These are phyloP conservation scores for Rhynchospora tenuis DNA, from an alignment of 176 grass and related monocot genomes.

Conservation along the genomic window DNA sequence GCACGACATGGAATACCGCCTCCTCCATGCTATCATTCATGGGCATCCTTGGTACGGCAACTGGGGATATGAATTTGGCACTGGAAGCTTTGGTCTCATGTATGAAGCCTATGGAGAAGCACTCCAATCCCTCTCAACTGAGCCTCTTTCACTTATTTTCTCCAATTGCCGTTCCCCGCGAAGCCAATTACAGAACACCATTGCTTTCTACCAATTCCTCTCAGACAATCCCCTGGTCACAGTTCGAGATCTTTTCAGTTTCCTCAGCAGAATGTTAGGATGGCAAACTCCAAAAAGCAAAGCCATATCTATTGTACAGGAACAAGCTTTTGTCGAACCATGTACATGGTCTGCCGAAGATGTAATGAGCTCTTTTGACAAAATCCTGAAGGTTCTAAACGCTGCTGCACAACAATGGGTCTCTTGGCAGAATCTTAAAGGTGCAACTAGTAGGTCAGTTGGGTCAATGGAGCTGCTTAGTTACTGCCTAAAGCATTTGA, in stretches of 20 bases:
- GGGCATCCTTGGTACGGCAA: conserved; percentile 59
- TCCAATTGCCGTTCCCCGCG: conserved; percentile 23
- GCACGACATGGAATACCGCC: conserved; percentile 38
- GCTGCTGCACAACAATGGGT: conserved; percentile 41
- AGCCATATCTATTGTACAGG: conserved; percentile 1
- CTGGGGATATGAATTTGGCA: conserved; percentile 67
- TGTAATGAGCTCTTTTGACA: conserved; percentile 25
- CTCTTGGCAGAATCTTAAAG: conserved; percentile 36
- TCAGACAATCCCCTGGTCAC: conserved; percentile 33
- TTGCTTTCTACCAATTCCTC: conserved; percentile 50
- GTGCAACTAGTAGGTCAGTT: conserved; percentile 26
- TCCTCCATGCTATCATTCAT: conserved; percentile 40
- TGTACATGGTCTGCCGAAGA: conserved; percentile 38
- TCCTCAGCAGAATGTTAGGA: conserved; percentile 24
- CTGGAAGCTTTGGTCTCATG: conserved; percentile 61
- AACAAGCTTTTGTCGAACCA: conserved; percentile 6
- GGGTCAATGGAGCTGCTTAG: conserved; percentile 38
- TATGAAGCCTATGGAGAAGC: conserved; percentile 40
- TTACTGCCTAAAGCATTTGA: conserved; percentile 44
- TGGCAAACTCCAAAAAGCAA: not conserved
- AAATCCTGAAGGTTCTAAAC: conserved; percentile 51
- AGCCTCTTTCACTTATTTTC: conserved; percentile 40
- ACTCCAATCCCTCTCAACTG: conserved; percentile 32
- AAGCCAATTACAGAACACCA: conserved; percentile 40
- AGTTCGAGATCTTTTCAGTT: conserved; percentile 50